Evolutionary conservation across 2,329 filamentous ascomycete genomes (phyloP).

Genomic region (Fusarium protoensiforme): DNA sequence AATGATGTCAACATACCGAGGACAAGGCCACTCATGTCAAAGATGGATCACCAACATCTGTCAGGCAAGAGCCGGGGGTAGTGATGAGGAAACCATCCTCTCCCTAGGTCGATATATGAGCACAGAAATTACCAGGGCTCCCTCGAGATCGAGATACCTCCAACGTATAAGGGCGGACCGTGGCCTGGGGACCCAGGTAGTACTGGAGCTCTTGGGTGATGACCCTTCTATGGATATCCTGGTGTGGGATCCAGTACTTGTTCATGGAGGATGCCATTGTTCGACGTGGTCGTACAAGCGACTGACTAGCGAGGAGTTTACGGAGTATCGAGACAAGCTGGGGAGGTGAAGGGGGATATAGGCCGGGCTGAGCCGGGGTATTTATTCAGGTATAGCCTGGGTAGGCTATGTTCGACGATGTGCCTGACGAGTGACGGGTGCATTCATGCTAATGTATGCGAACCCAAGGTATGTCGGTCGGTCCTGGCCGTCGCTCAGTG

Average conservation of each 20-base stretch:
- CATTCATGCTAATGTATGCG: conserved; percentile 39
- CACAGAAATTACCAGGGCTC: conserved; percentile 21
- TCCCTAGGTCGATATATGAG: conserved; percentile 55
- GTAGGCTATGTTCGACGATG: conserved; percentile 33
- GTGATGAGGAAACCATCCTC: conserved; percentile 71
- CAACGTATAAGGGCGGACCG: conserved; percentile 66
- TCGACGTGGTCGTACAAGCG: conserved; percentile 23
- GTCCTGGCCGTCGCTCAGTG: conserved; percentile 20
- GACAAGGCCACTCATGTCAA: neutral
- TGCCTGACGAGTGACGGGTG: conserved; percentile 36
- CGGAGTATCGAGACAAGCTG: conserved; percentile 23
- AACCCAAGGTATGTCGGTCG: conserved; percentile 41
- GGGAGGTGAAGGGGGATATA: conserved; percentile 14
- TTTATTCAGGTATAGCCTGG: conserved; percentile 38
- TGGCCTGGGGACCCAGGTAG: conserved; percentile 68
- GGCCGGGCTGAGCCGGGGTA: conserved; percentile 36
- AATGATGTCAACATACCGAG: conserved; percentile 31
- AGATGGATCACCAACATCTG: conserved; percentile 61
- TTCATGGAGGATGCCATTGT: conserved; percentile 56
- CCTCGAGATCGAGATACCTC: conserved; percentile 56
- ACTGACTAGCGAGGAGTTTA: conserved; percentile 16
- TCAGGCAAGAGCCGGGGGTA: conserved; percentile 67
- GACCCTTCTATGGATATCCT: conserved; percentile 70
- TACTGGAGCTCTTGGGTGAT: conserved; percentile 69
- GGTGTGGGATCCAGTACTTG: conserved; percentile 69